These are phyloP conservation scores for Lachnellula willkommii DNA, from an alignment of 2,329 filamentous ascomycete genomes.

Conservation along the genomic window DNA sequence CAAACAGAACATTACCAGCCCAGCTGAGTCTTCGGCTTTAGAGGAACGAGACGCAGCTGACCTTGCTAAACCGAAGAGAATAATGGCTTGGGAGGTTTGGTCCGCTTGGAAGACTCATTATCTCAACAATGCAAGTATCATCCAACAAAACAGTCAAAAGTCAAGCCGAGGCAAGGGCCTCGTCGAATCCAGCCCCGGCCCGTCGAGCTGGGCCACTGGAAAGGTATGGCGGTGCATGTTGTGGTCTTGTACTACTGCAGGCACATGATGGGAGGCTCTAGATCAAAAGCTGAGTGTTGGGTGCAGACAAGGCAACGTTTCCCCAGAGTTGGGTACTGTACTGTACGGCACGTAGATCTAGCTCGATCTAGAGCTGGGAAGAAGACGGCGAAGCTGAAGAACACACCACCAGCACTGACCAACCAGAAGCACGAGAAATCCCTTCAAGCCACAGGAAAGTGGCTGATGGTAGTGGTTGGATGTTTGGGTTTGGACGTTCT, in stretches of 20 bases:
- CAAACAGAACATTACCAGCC: neutral
- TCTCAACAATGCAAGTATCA: neutral
- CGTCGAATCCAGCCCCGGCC: neutral
- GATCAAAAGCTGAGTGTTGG: neutral
- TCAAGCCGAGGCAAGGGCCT: neutral
- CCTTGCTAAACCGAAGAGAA: neutral
- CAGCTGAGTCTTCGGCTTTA: neutral
- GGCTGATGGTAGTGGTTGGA: neutral
- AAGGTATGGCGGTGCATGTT: neutral
- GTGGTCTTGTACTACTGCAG: neutral
- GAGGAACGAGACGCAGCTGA: neutral
- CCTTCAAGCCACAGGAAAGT: neutral
- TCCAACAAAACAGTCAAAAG: neutral
- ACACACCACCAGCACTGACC: neutral
- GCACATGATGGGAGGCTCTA: neutral
- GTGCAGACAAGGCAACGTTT: neutral
- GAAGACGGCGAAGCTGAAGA: neutral
- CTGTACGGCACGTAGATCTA: too few species aligned
- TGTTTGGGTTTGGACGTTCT: too few species aligned
- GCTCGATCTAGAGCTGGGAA: too few species aligned
- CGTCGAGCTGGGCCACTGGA: neutral
- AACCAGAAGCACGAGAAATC: neutral
- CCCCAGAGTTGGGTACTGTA: neutral
- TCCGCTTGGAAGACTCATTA: neutral
- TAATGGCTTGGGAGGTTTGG: neutral